Conservation (phyloP, 164 flowering plant genomes). For the Liriodendron chinense region DNA sequence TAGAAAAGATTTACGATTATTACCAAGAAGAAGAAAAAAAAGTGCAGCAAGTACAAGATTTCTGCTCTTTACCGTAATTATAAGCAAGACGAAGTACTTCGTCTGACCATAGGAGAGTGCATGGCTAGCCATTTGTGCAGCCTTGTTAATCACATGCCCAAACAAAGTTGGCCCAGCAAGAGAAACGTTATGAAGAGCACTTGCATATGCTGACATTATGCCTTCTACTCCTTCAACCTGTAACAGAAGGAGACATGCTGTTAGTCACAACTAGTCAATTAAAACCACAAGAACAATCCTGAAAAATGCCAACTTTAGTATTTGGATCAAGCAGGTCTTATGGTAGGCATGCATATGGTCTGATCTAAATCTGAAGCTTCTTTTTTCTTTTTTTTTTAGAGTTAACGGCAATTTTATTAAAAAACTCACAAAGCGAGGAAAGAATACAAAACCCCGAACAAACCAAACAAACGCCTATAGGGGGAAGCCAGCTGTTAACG, state of each 20-base stretch:
- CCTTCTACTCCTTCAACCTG: conserved; percentile 89
- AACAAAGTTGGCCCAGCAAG: conserved; percentile 93
- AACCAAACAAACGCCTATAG: no score
- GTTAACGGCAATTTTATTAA: no score
- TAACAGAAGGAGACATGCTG: background rate
- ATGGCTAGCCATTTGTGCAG: conserved; percentile 67
- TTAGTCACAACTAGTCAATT: background rate
- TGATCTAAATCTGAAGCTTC: no score
- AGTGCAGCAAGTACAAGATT: background rate
- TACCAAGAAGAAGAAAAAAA: background rate
- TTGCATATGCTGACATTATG: conserved; percentile 76
- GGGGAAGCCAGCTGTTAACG: no score
- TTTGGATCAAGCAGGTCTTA: background rate
- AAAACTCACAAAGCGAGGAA: no score
- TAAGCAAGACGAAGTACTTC: conserved; percentile 80
- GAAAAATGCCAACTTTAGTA: background rate
- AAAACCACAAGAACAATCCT: no score
- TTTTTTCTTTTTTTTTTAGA: no score
- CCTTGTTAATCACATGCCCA: conserved; percentile 73
- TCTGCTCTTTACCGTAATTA: conserved; percentile 55
- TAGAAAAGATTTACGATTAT: conserved; percentile 18
- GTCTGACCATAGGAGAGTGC: conserved; percentile 36
- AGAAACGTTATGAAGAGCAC: conserved; percentile 56
- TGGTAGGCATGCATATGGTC: no score
- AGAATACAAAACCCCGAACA: no score